Base-by-base conservation (phyloP, 441 rosid species). In the Manihot esculenta region DNA sequence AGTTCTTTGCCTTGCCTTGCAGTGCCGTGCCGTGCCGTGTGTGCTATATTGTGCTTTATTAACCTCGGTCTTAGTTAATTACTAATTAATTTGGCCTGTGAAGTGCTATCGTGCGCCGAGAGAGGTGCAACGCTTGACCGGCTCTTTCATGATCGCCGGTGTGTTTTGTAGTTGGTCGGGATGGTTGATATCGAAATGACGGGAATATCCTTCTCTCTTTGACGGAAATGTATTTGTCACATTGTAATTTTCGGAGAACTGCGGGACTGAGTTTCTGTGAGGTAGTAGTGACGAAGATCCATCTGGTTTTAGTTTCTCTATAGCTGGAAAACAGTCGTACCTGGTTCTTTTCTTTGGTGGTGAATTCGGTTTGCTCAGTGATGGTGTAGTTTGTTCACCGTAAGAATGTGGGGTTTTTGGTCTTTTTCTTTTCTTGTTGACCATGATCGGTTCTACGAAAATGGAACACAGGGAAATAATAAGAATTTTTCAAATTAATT, bases 301-400 rank as follows among this genome's bases (percentile, higher is more conserved):
- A 48, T 44, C 56, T 61, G 68, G 27, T 67, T 68, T 73, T 38
- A 57, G 53, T 50, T 64, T 64, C 49, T 10, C 60, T 59, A 38
- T 9, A 15, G 54, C 13, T 60, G 60, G 62, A 55, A 50, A 77
- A 62, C 73, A 62, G 73, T 70, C 72, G 68, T 57, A 35, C 49
- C 60, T 57, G 70, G n/a, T 2, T 45, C 27, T 13, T 61, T n/a
- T 44, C 13, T 33, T 18, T 18, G 62, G 20, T 44, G 69, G 47
- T 57, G 68, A 41, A 51, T 23, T 64, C 44, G n/a, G 26, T 51
- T 66, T 27, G 67, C n/a, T n/a, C 58, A 13, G 24, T 42, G 64
- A 61, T 24, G 72, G 65, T 76, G 81, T 62, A 61, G 57, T 78
- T 75, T 57, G 68, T 76, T 68, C 78, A 71, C 20, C 27, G 42